A percentile compares a stretch with the other conserved stretches of the same genome.
Conservation (phyloP, 2,329 filamentous ascomycete species). For the Apiospora rasikravindrae region DNA sequence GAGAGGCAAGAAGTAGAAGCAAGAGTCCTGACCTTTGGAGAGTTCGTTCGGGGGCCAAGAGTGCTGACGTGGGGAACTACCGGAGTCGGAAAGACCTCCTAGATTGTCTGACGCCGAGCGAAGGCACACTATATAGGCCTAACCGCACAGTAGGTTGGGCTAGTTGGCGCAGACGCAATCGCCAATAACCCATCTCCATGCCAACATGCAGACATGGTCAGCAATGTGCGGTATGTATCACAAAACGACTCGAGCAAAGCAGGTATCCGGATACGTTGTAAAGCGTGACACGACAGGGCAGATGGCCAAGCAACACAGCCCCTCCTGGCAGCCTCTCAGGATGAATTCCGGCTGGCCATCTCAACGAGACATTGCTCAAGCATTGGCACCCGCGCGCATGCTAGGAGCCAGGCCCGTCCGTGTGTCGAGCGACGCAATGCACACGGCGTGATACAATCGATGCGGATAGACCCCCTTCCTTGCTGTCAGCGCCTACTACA, state of each 20-base stretch:
- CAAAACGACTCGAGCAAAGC: background rate
- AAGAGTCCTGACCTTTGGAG: background rate
- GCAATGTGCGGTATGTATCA: background rate
- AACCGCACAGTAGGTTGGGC: background rate
- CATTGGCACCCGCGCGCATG: background rate
- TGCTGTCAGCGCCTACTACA: conserved; percentile 9
- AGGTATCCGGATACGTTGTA: conserved; percentile 7
- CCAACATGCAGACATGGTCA: background rate
- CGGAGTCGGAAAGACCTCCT: background rate
- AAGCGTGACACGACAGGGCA: background rate
- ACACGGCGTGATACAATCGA: background rate
- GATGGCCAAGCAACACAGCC: background rate
- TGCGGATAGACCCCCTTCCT: background rate
- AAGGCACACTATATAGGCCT: conserved; percentile 1
- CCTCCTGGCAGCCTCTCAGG: background rate
- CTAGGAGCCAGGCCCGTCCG: background rate
- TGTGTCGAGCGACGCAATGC: conserved; percentile 1
- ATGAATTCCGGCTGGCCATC: background rate
- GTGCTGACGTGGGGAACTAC: background rate
- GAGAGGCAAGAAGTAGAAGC: background rate
- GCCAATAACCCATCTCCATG: background rate
- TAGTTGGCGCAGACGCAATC: background rate
- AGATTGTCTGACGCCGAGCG: conserved; percentile 7
- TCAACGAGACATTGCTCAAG: conserved; percentile 1
- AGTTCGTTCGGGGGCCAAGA: background rate